These are phyloP conservation scores for Elaeis oleifera DNA, from an alignment of 202 grass and related monocot genomes.

Conservation along the genomic window DNA sequence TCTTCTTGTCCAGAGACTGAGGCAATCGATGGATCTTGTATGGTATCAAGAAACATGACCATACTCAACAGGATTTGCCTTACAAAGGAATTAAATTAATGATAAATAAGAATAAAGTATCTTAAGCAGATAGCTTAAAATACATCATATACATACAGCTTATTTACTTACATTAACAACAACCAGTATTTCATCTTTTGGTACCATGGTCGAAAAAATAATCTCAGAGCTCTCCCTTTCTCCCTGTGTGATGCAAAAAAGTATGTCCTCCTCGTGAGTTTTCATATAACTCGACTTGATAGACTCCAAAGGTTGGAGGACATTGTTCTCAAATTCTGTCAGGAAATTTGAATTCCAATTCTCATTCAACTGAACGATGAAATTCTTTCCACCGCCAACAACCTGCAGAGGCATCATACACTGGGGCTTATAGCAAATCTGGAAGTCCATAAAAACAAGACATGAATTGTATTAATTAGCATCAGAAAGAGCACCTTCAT, in stretches of 20 bases:
- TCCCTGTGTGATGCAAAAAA: conserved; percentile 47
- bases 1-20: conserved; percentile 35
- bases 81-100: neutral
- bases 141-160: neutral
- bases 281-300: conserved; percentile 26
- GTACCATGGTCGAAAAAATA: conserved; percentile 29
- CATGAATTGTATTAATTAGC: neutral
- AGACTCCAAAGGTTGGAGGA: conserved; percentile 13
- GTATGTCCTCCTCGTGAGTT: conserved; percentile 32
- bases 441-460: no score
- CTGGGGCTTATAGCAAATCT: no score
- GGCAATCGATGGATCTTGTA: conserved; percentile 25
- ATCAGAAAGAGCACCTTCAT: conserved; percentile 36
- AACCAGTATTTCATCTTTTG: conserved; percentile 39
- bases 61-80: conserved; percentile 65
- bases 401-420: conserved; percentile 34
- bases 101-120: no score
- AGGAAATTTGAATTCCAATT: conserved; percentile 40
- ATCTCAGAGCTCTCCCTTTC: conserved; percentile 46
- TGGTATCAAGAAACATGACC: conserved; percentile 53
- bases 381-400: conserved; percentile 36
- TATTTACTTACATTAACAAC: conserved; percentile 49
- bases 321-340: conserved; percentile 24
- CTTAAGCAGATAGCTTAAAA: no score
- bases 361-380: conserved; percentile 59